phyloP scores from a whole-genome alignment of 768 basidiomycete species.

The Tephrocybe sp. region DNA sequence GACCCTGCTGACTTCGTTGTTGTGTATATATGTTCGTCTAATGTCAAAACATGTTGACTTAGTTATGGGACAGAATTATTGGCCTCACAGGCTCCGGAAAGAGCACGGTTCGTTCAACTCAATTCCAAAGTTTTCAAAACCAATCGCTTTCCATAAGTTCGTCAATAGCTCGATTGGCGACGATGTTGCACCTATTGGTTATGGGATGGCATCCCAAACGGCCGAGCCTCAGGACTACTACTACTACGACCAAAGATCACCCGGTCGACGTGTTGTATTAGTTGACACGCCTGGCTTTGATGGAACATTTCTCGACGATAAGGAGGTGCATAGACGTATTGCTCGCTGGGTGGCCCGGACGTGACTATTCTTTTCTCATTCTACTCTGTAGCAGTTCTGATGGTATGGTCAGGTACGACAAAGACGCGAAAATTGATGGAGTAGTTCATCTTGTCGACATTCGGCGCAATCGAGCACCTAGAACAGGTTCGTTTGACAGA shows the following conservation, averaged over 20 bases:
- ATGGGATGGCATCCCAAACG: not conserved
- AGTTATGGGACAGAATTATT: not conserved
- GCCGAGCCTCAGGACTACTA: not conserved
- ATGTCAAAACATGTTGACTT: not conserved
- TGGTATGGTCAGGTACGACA: not conserved
- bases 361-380: conserved; percentile 4
- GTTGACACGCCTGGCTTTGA: conserved; percentile 21
- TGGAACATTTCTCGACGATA: conserved; percentile 11
- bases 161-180: not conserved
- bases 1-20: not conserved
- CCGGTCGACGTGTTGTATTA: conserved; percentile 11
- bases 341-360: conserved; percentile 11
- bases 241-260: not conserved
- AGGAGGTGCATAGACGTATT: conserved; percentile 12
- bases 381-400: not conserved
- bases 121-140: not conserved
- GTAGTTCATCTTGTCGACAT: conserved; percentile 15
- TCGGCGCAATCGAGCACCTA: not conserved
- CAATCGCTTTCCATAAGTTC: not conserved
- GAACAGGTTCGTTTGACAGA: conserved; percentile 2
- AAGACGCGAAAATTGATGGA: conserved; percentile 8
- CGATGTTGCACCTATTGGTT: not conserved
- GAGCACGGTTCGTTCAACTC: conserved; percentile 10
- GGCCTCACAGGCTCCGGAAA: conserved; percentile 14
- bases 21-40: not conserved